Evolutionary conservation across 495 filamentous ascomycete genomes (phyloP).

Genomic region (Aspergillus carlsbadensis): DNA sequence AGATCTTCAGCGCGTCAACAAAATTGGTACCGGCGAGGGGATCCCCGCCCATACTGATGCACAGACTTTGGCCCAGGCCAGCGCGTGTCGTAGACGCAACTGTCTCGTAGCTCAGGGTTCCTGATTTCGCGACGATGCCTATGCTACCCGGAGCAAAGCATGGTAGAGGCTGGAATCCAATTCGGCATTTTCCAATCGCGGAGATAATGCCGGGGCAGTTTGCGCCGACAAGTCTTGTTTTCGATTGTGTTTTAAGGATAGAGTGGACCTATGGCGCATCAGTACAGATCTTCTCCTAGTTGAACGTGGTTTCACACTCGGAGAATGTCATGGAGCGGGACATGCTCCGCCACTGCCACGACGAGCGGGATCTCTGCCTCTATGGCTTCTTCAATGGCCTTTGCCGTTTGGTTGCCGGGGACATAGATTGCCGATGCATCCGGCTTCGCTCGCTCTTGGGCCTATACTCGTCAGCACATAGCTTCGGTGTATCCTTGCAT

Average conservation of each 20-base stretch:
- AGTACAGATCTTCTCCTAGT: neutral
- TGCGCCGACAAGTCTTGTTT: slow-evolving; percentile 76
- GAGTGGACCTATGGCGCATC: slow-evolving; percentile 58
- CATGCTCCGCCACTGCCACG: slow-evolving; percentile 88
- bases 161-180: slow-evolving; percentile 82
- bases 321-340: slow-evolving; percentile 83
- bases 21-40: slow-evolving; percentile 80
- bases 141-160: slow-evolving; percentile 73
- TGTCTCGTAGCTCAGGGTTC: slow-evolving; percentile 85
- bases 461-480: slow-evolving; percentile 40
- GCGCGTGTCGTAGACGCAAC: slow-evolving; percentile 80
- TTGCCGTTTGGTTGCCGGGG: slow-evolving; percentile 70
- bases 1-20: slow-evolving; percentile 70
- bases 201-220: slow-evolving; percentile 91
- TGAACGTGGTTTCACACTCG: slow-evolving; percentile 45
- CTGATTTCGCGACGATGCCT: slow-evolving; percentile 84
- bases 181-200: slow-evolving; percentile 74
- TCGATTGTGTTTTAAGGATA: slow-evolving; percentile 77
- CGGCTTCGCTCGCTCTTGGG: slow-evolving; percentile 72
- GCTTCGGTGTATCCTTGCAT: neutral
- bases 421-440: slow-evolving; percentile 88
- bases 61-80: slow-evolving; percentile 81
- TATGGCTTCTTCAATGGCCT: slow-evolving; percentile 85
- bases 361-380: slow-evolving; percentile 85
- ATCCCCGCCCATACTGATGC: slow-evolving; percentile 88